A percentile compares a stretch with the other conserved stretches of the same genome.
These are phyloP conservation scores for Cryptococcus depauperatus DNA, from an alignment of 1,284 basidiomycete species.

Conservation along the genomic window DNA sequence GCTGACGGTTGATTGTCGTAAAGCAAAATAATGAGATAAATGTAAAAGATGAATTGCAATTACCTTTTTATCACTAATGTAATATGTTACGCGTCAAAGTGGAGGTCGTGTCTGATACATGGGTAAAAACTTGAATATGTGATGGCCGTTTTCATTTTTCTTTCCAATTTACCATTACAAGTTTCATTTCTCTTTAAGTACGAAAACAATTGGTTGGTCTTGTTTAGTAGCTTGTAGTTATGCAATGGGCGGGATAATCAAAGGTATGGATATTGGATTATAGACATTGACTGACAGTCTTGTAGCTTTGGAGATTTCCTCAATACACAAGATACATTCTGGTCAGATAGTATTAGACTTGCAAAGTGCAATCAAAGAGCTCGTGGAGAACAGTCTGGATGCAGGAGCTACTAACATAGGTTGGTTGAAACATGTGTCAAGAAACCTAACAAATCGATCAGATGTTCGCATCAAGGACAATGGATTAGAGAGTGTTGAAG, in stretches of 20 bases:
- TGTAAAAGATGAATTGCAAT: no score
- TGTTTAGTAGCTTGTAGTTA: not conserved
- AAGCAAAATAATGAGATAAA: no score
- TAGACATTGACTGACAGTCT: not conserved
- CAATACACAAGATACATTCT: constrained; percentile 78
- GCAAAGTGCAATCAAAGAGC: constrained; percentile 88
- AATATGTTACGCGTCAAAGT: no score
- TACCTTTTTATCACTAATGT: no score
- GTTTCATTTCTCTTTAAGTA: not conserved
- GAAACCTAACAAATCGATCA: constrained; percentile 34
- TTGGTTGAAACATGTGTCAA: constrained; percentile 37
- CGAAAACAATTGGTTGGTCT: not conserved
- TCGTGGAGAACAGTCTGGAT: constrained; percentile 93
- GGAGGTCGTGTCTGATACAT: no score
- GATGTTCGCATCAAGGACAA: constrained; percentile 87
- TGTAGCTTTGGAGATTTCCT: constrained; percentile 61
- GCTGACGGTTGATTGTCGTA: no score
- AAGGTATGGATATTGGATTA: constrained; percentile 5
- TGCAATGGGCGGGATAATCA: constrained; percentile 12
- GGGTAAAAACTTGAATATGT: no score
- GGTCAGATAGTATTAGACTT: constrained; percentile 93
- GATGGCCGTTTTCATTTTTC: no score
- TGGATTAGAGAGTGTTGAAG: constrained; percentile 78
- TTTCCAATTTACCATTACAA: no score
- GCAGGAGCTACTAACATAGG: constrained; percentile 82